These are phyloP conservation scores for Anthracocystis walkeri DNA, from an alignment of 1,284 basidiomycete species.

Conservation along the genomic window DNA sequence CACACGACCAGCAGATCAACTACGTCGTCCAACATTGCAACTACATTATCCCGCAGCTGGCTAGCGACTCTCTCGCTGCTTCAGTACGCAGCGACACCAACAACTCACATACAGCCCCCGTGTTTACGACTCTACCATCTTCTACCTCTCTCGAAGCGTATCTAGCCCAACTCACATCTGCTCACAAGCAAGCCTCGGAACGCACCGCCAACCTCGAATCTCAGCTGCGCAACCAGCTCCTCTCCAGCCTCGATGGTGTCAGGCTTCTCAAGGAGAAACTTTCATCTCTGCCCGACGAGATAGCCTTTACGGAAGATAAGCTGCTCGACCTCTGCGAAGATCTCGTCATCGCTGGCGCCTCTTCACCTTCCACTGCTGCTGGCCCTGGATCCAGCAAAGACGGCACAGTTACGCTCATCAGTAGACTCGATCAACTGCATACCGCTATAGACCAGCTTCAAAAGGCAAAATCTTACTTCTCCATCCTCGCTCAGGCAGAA, in stretches of 20 bases:
- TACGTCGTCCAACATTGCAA: slow-evolving; percentile 47
- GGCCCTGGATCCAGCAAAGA: slow-evolving; percentile 21
- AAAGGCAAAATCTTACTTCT: slow-evolving; percentile 50
- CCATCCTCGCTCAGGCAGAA: slow-evolving; percentile 53
- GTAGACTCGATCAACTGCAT: slow-evolving; percentile 34
- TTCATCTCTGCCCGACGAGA: slow-evolving; percentile 34
- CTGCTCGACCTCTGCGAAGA: slow-evolving; percentile 47
- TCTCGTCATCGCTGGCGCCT: slow-evolving; percentile 23
- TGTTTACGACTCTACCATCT: slow-evolving; percentile 34
- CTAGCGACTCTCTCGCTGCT: slow-evolving; percentile 26
- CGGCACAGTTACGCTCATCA: slow-evolving; percentile 26
- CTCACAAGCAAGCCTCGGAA: slow-evolving; percentile 14
- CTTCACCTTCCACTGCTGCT: neutral
- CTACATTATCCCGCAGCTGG: slow-evolving; percentile 43
- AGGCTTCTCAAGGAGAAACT: slow-evolving; percentile 37
- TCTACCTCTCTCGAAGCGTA: slow-evolving; percentile 37
- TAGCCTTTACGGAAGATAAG: slow-evolving; percentile 45
- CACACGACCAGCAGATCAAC: slow-evolving; percentile 15
- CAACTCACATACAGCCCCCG: neutral
- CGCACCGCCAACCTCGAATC: slow-evolving; percentile 30
- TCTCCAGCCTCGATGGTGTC: slow-evolving; percentile 30
- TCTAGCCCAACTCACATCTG: slow-evolving; percentile 26
- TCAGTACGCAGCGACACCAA: slow-evolving; percentile 7
- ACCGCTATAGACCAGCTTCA: slow-evolving; percentile 40
- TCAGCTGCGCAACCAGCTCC: slow-evolving; percentile 34